Base-by-base conservation (phyloP, 108 stramenopile genomes). In the Chaetoceros tenuissimus region DNA sequence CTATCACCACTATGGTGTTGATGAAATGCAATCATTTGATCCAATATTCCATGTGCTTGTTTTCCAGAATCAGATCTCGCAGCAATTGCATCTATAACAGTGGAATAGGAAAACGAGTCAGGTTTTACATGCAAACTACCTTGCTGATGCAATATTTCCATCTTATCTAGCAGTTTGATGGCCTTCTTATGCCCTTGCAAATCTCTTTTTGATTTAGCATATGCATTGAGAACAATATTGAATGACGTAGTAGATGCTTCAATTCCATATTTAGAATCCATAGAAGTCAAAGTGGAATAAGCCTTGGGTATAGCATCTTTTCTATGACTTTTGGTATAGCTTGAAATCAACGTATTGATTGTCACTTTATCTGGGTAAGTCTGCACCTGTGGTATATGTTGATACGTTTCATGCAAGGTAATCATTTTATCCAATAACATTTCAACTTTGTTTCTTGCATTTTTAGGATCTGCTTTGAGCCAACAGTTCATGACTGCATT, bases 21-120 rank as follows among this genome's bases (percentile, higher is more conserved):
- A 13, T 40, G 34, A 16, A 24, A 16, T 10, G 53, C 28, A 25
- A 69, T 47, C 71, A 78, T 78, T 20, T 22, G 21, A 19, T 73
- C 72, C 24, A 70, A 58, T 17, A 73, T 21, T 31, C 63, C 68
- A 47, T 68, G 60, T 1, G 65, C 66, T 23, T 63, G 63, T 51
- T 62, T 21, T 2, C 78, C 84, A n/a, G 67, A 63, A 48, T 62
- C 72, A 3, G 76, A 81, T 56, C 76, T 76, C 55, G 84, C 75
- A 31, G 83, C 79, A 50, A 84, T 58, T 1, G 87, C 87, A 57
- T 89, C 83, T 55, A 89, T 79, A 18, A 84, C 81, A 18, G 87
- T 79, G 20, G 81, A 82, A 67, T 89, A 89, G 8, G 83, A 82
- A 57, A 77, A 85, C 13, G 83, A 75, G 55, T 84, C 85, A 8